These are phyloP conservation scores for Phylloporus sp. DNA, from an alignment of 768 basidiomycete genomes.

Conservation along the genomic window DNA sequence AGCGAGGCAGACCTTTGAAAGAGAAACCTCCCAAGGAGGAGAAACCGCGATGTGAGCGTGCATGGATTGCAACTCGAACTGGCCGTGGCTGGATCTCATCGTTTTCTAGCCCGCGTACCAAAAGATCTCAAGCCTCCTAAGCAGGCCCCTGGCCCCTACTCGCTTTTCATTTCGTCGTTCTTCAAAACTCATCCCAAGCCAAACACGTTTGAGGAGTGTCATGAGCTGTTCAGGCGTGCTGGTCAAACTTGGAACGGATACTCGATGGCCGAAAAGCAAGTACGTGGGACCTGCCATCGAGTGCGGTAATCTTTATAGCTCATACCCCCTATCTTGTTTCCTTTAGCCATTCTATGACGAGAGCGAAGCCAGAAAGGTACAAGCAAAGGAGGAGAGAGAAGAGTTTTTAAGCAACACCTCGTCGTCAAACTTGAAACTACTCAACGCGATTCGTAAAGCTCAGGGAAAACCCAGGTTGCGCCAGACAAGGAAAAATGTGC, in stretches of 20 bases:
- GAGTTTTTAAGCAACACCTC: constrained; percentile 28
- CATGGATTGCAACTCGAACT: background rate
- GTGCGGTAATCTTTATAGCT: background rate
- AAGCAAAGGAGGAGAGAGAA: constrained; percentile 18
- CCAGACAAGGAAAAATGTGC: background rate
- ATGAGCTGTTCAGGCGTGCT: constrained; percentile 17
- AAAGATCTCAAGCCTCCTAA: constrained; percentile 24
- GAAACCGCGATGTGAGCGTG: constrained; percentile 18
- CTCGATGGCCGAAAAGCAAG: constrained; percentile 34
- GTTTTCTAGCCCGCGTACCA: constrained; percentile 12
- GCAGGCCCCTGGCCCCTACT: constrained; percentile 22
- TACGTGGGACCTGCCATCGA: constrained; percentile 12
- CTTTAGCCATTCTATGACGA: constrained; percentile 28
- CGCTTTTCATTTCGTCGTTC: constrained; percentile 22
- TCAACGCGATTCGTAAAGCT: constrained; percentile 31
- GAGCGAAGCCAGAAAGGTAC: constrained; percentile 8
- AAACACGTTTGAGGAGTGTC: background rate
- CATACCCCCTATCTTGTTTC: background rate
- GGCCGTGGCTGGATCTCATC: constrained; percentile 5
- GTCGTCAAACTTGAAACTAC: constrained; percentile 16
- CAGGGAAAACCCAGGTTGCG: constrained; percentile 22
- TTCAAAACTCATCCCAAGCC: constrained; percentile 1
- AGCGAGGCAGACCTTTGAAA: constrained; percentile 7
- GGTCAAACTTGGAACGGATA: constrained; percentile 29
- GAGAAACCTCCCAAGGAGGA: background rate